These are phyloP conservation scores for Chlorophyllum brunneum DNA, from an alignment of 768 basidiomycete genomes.

Conservation along the genomic window DNA sequence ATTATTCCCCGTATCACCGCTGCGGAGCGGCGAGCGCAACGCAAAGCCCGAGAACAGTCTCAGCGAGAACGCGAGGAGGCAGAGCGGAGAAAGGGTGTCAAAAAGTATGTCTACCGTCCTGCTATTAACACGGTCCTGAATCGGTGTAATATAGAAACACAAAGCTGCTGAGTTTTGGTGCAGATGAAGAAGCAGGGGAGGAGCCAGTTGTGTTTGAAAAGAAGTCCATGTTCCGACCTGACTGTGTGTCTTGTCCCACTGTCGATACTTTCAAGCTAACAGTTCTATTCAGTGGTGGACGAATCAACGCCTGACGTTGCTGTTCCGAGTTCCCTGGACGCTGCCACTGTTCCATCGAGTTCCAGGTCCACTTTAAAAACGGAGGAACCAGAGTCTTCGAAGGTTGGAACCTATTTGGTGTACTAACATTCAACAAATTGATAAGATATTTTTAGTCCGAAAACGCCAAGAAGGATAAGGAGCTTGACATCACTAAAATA, in stretches of 20 bases:
- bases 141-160: conserved; percentile 60
- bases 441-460: conserved; percentile 16
- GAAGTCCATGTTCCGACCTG: conserved; percentile 80
- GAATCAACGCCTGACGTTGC: conserved; percentile 25
- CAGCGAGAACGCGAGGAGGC: conserved; percentile 78
- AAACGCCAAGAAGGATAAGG: conserved; percentile 36
- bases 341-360: conserved; percentile 20
- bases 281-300: conserved; percentile 29
- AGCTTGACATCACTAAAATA: conserved; percentile 62
- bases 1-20: conserved; percentile 96
- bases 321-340: conserved; percentile 39
- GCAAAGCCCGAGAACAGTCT: conserved; percentile 70
- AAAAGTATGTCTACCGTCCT: conserved; percentile 59
- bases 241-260: conserved; percentile 57
- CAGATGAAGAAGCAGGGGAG: conserved; percentile 57
- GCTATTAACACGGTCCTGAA: background rate
- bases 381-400: conserved; percentile 9
- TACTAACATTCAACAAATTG: background rate
- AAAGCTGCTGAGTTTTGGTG: conserved; percentile 84
- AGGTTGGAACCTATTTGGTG: conserved; percentile 12
- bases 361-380: conserved; percentile 11
- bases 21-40: conserved; percentile 83
- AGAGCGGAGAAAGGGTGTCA: conserved; percentile 69
- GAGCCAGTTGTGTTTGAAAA: conserved; percentile 60
- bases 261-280: conserved; percentile 4